Evolutionary conservation across 495 filamentous ascomycete species (phyloP), one percentile per base, ranked within the genome.

Genomic region (Acidomyces sp.): DNA sequence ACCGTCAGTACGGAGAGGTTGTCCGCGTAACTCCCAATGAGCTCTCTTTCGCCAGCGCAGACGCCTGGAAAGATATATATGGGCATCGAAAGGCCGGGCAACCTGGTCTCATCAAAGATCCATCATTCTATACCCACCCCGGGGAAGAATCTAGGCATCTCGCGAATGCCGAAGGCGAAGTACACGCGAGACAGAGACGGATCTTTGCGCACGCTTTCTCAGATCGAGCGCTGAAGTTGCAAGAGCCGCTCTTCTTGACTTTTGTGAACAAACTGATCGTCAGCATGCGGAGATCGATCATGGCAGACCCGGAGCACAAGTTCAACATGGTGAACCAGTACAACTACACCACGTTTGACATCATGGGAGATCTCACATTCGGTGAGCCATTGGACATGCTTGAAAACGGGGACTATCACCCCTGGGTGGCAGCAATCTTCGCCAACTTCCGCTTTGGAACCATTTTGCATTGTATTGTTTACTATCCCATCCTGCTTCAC

Each of bases 141-240:
- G 20, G 6, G 12, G 31, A 7, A 18, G 16, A 6, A 7, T 15
- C 25, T 17, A 21, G 37, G 15, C 25, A 42, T 18, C 13, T 34
- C 31, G 15, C 20, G 12, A 34, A 34, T 16, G 47, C 35, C 20
- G 44, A 53, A 13, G 41, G 53, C 19, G 20, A 30, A 18, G 40
- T 32, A 15, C 54, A 57, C 31, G 30, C 41, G 6, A 40, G 53
- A 6, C 23, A 35, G n/a, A 44, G 53, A 21, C 40, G 46, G 10
- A 36, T 53, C 20, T 52, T 57, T 24, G 16, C 40, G 0, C 33
- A 49, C 26, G 54, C 54, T 11, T 57, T 57, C 39, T 46, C 49
- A 16, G 40, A 52, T 25, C 31, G 38, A 17, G 54, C 53, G 24
- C 34, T 57, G 4, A 53, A 48, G 39, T 30, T 40, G 34, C 54